Conservation (phyloP, 2,329 filamentous ascomycete genomes). For the Fusarium albosuccineum region DNA sequence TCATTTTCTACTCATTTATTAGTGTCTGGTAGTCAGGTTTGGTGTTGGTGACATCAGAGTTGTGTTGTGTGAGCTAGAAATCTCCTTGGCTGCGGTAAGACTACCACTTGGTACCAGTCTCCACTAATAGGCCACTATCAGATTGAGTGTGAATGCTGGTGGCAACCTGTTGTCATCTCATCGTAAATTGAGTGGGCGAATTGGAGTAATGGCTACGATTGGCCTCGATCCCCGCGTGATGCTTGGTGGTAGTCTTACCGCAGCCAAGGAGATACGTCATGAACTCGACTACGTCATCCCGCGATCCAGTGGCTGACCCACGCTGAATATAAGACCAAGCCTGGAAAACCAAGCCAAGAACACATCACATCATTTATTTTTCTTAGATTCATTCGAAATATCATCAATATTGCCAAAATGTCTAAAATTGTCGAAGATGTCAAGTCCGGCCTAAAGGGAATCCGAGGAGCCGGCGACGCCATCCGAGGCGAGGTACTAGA, state of each 20-base stretch:
- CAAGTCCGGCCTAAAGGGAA: slow-evolving; percentile 42
- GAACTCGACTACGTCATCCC: slow-evolving; percentile 7
- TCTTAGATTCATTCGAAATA: background rate
- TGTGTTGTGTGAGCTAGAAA: background rate
- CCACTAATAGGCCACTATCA: no score
- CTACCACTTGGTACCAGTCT: no score
- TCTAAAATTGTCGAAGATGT: slow-evolving; percentile 41
- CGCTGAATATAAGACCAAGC: background rate
- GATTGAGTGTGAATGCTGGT: no score
- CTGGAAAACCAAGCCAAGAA: background rate
- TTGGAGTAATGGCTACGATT: no score
- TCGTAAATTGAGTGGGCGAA: no score
- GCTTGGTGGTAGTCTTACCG: no score
- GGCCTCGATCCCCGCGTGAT: no score
- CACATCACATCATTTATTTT: background rate
- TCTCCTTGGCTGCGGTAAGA: no score
- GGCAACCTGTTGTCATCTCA: no score
- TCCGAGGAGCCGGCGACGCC: slow-evolving; percentile 41
- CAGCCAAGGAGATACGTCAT: no score
- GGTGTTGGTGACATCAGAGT: background rate
- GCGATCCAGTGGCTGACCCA: background rate
- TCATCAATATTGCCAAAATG: slow-evolving; percentile 19
- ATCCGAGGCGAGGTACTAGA: slow-evolving; percentile 37
- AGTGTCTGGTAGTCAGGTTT: background rate
- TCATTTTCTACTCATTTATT: no score